Evolutionary conservation across 176 grass and related monocot species (phyloP).

Genomic region (Thinopyrum elongatum): DNA sequence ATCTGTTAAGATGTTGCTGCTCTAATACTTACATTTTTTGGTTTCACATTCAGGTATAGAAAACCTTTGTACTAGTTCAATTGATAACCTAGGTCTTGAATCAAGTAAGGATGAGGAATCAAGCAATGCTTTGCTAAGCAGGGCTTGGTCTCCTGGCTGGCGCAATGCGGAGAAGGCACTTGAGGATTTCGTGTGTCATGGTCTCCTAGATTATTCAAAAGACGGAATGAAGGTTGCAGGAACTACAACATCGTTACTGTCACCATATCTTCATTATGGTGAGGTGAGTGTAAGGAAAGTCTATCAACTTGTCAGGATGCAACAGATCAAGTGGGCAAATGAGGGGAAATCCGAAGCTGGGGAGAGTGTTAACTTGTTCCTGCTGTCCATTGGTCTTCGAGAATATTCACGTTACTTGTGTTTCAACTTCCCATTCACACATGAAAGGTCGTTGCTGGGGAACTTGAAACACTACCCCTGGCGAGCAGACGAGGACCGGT

Average conservation of each 20-base stretch:
- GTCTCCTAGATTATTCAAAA: conserved; percentile 73
- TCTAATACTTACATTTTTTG: conserved; percentile 32
- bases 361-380: conserved; percentile 70
- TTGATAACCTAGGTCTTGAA: conserved; percentile 84
- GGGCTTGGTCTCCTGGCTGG: conserved; percentile 90
- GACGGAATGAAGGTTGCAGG: conserved; percentile 75
- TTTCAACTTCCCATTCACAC: conserved; percentile 93
- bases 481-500: conserved; percentile 59
- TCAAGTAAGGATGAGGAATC: conserved; percentile 79
- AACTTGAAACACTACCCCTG: conserved; percentile 93
- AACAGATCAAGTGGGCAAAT: conserved; percentile 70
- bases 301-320: conserved; percentile 58
- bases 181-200: conserved; percentile 66
- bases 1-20: not conserved
- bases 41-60: conserved; percentile 55
- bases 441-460: conserved; percentile 76
- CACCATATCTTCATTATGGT: conserved; percentile 92
- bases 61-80: conserved; percentile 54
- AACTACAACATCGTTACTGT: conserved; percentile 71
- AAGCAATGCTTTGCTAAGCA: conserved; percentile 86
- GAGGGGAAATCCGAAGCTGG: conserved; percentile 55
- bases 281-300: conserved; percentile 87
- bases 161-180: conserved; percentile 68
- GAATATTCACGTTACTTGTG: conserved; percentile 96
- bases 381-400: conserved; percentile 75